These are phyloP conservation scores for Mortierella sp. DNA, from an alignment of 371 early-diverging fungal genomes.

Conservation along the genomic window DNA sequence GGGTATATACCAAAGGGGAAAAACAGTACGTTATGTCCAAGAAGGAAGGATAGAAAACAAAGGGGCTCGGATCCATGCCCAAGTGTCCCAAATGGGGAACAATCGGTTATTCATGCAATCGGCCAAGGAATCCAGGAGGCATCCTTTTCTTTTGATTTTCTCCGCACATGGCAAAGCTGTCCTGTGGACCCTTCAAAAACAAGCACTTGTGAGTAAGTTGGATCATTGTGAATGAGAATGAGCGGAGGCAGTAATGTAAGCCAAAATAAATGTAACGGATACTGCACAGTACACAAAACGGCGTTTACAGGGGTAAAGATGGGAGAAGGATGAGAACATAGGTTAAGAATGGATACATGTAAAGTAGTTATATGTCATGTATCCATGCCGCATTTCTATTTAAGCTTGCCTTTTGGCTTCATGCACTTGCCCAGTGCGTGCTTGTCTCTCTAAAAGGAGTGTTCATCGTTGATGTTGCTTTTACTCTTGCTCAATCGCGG, in stretches of 20 bases:
- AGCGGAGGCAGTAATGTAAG: not conserved
- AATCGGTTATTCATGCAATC: not conserved
- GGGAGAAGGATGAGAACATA: too few species aligned
- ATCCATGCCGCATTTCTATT: not conserved
- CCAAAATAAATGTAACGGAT: not conserved
- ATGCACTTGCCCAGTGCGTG: not conserved
- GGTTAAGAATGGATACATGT: not conserved
- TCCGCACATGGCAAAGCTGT: constrained; percentile 3
- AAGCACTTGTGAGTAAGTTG: not conserved
- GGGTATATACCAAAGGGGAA: not conserved
- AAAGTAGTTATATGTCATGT: not conserved
- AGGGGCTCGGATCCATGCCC: not conserved
- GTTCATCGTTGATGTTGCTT: not conserved
- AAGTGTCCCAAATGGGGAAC: not conserved
- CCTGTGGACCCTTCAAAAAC: not conserved
- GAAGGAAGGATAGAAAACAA: not conserved
- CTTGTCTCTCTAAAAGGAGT: not conserved
- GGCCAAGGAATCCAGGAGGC: not conserved
- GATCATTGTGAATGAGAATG: not conserved
- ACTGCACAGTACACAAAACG: not conserved
- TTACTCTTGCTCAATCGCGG: not conserved
- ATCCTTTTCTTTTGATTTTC: not conserved
- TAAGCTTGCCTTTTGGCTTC: not conserved
- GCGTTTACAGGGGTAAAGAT: not conserved
- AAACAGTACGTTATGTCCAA: not conserved